Evolutionary conservation across 164 flowering plant species (phyloP).

Genomic region (Annona cherimola): DNA sequence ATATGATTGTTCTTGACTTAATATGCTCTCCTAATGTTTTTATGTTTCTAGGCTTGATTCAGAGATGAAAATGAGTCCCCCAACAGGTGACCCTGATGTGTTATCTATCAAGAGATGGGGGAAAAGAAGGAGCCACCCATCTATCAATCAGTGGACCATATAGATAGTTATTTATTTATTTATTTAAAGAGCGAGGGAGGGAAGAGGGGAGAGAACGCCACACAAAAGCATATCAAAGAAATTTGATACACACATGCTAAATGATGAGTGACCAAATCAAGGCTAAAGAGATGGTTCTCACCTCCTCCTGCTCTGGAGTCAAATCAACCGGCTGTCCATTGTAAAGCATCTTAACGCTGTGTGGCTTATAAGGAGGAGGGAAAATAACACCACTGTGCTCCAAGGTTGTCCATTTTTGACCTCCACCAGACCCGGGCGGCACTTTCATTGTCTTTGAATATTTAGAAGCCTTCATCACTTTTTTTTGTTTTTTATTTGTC

Average conservation of each 20-base stretch:
- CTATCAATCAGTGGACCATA: too few relatives aligned
- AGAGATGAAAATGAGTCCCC: too few relatives aligned
- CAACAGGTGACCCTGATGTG: too few relatives aligned
- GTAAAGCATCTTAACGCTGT: conserved; percentile 89
- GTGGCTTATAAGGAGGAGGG: conserved; percentile 90
- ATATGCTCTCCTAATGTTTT: too few relatives aligned
- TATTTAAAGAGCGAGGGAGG: not conserved
- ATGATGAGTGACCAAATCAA: not conserved
- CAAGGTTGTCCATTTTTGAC: conserved; percentile 93
- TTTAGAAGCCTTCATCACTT: conserved; percentile 39
- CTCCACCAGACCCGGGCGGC: conserved; percentile 78
- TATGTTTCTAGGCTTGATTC: too few relatives aligned
- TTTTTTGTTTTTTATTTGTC: conserved; percentile 47
- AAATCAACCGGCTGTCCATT: conserved; percentile 75
- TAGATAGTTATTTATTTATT: too few relatives aligned
- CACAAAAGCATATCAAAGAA: not conserved
- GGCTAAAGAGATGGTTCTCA: conserved; percentile 9
- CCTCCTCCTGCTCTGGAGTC: conserved; percentile 97
- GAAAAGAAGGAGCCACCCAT: too few relatives aligned
- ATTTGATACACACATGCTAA: not conserved
- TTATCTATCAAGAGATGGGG: too few relatives aligned
- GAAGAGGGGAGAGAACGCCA: too few relatives aligned
- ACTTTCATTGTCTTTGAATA: conserved; percentile 64
- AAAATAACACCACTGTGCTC: conserved; percentile 95
- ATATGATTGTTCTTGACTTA: too few relatives aligned